Conservation (phyloP, 2,329 filamentous ascomycete genomes). For the Trematosphaeria pertusa region DNA sequence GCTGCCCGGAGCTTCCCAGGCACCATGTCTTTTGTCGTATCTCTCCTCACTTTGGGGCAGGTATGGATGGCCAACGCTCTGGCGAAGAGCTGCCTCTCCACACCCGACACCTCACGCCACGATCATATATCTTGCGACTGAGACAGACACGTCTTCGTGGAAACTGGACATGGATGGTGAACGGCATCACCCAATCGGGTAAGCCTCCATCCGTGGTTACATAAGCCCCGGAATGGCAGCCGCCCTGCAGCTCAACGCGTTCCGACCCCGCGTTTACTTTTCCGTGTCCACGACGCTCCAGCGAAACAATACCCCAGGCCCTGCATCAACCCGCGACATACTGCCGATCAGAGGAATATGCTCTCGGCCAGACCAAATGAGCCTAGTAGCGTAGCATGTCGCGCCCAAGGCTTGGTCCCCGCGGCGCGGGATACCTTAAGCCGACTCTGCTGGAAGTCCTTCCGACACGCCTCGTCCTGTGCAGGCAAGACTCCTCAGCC, state of each 20-base stretch:
- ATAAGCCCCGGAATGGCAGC: no score
- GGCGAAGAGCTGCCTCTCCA: conserved; percentile 2
- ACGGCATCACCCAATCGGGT: no score
- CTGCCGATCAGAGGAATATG: conserved; percentile 11
- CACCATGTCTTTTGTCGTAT: no score
- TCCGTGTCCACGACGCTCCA: conserved; percentile 19
- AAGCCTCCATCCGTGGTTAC: no score
- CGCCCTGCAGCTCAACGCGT: no score
- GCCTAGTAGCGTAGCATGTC: no score
- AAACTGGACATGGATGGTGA: neutral
- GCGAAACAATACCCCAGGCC: conserved; percentile 23
- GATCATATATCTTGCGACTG: conserved; percentile 1
- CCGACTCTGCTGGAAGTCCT: conserved; percentile 19
- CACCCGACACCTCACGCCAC: conserved; percentile 12
- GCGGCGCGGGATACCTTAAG: conserved; percentile 25
- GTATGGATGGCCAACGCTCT: no score
- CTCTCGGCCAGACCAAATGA: conserved; percentile 15
- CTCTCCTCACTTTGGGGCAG: no score
- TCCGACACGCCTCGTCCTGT: conserved; percentile 10
- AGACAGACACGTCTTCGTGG: neutral
- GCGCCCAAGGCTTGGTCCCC: neutral
- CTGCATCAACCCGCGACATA: conserved; percentile 12
- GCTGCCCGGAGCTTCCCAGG: no score
- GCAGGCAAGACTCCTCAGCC: conserved; percentile 2
- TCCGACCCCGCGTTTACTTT: conserved; percentile 29